A percentile compares a stretch with the other conserved stretches of the same genome.
Conservation (phyloP, 768 basidiomycete genomes). For the Glaciozyma antarctica region DNA sequence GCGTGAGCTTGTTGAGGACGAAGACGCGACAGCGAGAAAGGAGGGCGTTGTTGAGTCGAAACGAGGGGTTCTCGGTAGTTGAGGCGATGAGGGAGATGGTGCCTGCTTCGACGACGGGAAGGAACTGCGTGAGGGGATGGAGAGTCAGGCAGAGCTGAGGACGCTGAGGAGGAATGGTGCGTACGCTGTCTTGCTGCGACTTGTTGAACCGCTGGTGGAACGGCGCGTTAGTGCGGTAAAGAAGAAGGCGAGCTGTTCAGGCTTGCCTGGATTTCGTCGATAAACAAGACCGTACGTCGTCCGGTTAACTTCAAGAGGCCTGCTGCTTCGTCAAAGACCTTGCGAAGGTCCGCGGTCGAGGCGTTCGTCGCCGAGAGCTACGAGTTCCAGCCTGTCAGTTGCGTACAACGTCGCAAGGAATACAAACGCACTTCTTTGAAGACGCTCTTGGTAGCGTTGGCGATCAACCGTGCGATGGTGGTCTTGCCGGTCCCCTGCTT, state of each 20-base stretch:
- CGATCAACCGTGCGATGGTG: slow-evolving; percentile 54
- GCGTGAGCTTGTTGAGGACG: slow-evolving; percentile 57
- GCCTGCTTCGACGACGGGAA: slow-evolving; percentile 72
- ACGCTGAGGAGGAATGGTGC: neutral
- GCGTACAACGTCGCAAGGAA: neutral
- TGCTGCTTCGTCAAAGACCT: slow-evolving; percentile 68
- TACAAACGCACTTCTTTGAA: slow-evolving; percentile 63
- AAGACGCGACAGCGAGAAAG: slow-evolving; percentile 52
- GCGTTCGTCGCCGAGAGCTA: slow-evolving; percentile 32
- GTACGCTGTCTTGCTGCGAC: slow-evolving; percentile 47
- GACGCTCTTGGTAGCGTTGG: slow-evolving; percentile 50
- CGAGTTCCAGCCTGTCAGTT: neutral
- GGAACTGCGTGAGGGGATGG: slow-evolving; percentile 41
- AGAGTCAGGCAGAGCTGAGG: slow-evolving; percentile 40
- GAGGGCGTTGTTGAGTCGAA: slow-evolving; percentile 40
- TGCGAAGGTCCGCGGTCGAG: slow-evolving; percentile 56
- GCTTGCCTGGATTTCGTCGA: slow-evolving; percentile 66
- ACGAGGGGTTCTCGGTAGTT: slow-evolving; percentile 83
- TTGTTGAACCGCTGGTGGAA: slow-evolving; percentile 51
- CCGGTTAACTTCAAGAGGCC: slow-evolving; percentile 56
- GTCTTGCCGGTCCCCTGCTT: slow-evolving; percentile 39
- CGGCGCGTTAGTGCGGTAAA: neutral
- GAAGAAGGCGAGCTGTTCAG: neutral
- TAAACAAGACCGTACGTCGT: slow-evolving; percentile 59
- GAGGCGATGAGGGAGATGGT: slow-evolving; percentile 56